phyloP scores from a whole-genome alignment of 495 filamentous ascomycete species.

The Durotheca rogersii region DNA sequence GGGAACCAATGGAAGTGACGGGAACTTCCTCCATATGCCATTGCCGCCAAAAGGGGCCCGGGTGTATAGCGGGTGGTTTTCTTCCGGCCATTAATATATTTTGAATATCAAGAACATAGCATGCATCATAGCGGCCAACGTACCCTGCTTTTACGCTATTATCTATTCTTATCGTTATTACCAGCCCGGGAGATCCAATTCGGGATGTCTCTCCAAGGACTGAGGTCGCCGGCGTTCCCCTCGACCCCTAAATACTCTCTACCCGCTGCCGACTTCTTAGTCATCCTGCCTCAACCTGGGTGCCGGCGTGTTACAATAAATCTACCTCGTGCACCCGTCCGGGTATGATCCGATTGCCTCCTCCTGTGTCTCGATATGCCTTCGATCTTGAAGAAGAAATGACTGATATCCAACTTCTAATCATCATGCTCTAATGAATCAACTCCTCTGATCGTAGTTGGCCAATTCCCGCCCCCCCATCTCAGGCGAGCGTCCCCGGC shows the following conservation, averaged over 20 bases:
- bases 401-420: background rate
- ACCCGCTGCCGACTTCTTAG: slow-evolving; percentile 12
- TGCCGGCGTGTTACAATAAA: slow-evolving; percentile 1
- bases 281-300: slow-evolving; percentile 4
- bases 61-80: slow-evolving; percentile 21
- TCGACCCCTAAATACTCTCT: slow-evolving; percentile 21
- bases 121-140: slow-evolving; percentile 24
- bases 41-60: slow-evolving; percentile 16
- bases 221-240: slow-evolving; percentile 21
- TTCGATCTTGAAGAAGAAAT: slow-evolving; percentile 3
- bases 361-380: background rate
- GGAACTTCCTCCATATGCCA: slow-evolving; percentile 1
- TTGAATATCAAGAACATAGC: slow-evolving; percentile 22
- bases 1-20: slow-evolving; percentile 7
- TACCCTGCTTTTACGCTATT: slow-evolving; percentile 26
- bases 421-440: slow-evolving; percentile 9
- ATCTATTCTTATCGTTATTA: slow-evolving; percentile 12
- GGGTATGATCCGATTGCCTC: slow-evolving; percentile 8
- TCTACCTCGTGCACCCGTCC: slow-evolving; percentile 6
- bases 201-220: slow-evolving; percentile 1
- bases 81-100: slow-evolving; percentile 28
- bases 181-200: slow-evolving; percentile 15
- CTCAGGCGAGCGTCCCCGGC: background rate
- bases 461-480: slow-evolving; percentile 1
- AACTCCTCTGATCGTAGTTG: slow-evolving; percentile 6